Conservation (phyloP, 805 yeast genomes). For the Metschnikowia anglica region DNA sequence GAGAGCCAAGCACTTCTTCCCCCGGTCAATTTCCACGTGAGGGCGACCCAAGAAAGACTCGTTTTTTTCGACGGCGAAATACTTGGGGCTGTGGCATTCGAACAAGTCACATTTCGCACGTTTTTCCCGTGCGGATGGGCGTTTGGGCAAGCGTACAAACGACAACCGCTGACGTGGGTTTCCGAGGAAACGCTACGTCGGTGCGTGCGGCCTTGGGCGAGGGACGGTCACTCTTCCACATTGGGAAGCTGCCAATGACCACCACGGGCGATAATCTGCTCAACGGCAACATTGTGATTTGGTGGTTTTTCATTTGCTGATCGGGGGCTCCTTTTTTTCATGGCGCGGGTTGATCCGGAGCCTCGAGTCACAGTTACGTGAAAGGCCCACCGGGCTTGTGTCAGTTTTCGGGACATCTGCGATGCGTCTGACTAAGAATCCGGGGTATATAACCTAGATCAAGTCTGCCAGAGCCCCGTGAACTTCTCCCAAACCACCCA, state of each 20-base stretch:
- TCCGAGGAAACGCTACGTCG: no score
- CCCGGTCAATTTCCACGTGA: no score
- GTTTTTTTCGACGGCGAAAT: no score
- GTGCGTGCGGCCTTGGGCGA: constrained; percentile 2
- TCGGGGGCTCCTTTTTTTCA: background rate
- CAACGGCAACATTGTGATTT: constrained; percentile 1
- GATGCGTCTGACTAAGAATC: background rate
- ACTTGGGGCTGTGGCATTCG: no score
- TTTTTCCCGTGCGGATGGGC: no score
- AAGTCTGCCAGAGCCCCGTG: background rate
- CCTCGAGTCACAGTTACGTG: background rate
- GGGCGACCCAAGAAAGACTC: no score
- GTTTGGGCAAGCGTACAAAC: no score
- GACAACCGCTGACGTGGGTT: no score
- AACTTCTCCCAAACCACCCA: background rate
- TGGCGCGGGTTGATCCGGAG: constrained; percentile 1
- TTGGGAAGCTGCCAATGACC: background rate
- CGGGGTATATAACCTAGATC: background rate
- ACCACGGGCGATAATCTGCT: background rate
- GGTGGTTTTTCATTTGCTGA: background rate
- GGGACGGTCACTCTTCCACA: constrained; percentile 1
- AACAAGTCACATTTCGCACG: no score
- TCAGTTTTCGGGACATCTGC: background rate
- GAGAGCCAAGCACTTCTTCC: no score
- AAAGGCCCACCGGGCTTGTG: background rate